phyloP scores from a whole-genome alignment of 164 flowering plant species.

The Magnolia kwangsiensis region DNA sequence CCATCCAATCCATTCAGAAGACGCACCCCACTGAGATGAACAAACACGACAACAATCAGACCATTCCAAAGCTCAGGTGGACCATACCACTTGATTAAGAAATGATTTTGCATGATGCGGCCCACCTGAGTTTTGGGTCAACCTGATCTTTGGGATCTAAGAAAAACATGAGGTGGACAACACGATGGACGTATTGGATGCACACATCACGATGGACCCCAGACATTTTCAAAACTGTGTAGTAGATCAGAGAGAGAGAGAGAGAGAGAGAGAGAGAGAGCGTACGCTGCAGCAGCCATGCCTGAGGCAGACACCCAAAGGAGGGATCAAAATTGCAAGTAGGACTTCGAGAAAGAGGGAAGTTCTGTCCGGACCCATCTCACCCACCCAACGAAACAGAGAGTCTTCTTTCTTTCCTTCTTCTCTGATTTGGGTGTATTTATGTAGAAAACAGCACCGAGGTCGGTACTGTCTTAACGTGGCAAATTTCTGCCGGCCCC shows the following conservation, averaged over 20 bases:
- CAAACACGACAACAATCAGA: too few species aligned
- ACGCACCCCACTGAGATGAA: too few species aligned
- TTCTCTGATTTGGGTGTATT: not conserved
- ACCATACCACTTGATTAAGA: too few species aligned
- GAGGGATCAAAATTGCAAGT: conserved; percentile 67
- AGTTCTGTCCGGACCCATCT: not conserved
- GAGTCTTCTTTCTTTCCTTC: not conserved
- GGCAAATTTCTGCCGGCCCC: too few species aligned
- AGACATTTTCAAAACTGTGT: not conserved
- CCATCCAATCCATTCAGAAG: too few species aligned
- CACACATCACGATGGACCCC: not conserved
- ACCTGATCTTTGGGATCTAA: too few species aligned
- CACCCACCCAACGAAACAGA: not conserved
- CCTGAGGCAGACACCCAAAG: conserved; percentile 64
- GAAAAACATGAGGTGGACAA: too few species aligned
- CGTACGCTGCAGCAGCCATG: conserved; percentile 77
- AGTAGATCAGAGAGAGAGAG: not conserved
- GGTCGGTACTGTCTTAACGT: too few species aligned
- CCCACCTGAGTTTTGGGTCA: too few species aligned
- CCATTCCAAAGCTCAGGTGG: too few species aligned
- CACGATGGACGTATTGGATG: not conserved
- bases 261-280: conserved; percentile 1
- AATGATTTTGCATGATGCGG: too few species aligned
- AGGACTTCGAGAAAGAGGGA: conserved; percentile 37
- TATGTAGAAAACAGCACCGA: too few species aligned